phyloP scores from a whole-genome alignment of 805 yeast species.

The Saturnispora quitensis region DNA sequence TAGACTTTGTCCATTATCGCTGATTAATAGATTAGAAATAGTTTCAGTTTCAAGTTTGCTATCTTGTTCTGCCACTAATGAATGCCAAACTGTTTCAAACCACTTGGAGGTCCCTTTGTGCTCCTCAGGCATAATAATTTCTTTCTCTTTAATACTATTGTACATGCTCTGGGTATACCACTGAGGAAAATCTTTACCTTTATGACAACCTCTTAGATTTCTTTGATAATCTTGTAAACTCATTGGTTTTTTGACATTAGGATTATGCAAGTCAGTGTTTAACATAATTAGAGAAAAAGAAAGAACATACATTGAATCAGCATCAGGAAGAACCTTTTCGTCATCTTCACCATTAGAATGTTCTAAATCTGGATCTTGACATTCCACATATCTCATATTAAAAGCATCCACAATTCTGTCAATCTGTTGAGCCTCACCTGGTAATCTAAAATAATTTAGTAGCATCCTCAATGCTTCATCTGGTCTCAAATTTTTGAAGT shows the following conservation, averaged over 20 bases:
- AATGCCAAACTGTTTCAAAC: conserved; percentile 83
- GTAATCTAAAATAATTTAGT: conserved; percentile 77
- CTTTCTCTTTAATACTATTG: conserved; percentile 69
- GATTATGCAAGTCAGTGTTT: conserved; percentile 89
- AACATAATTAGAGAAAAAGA: conserved; percentile 90
- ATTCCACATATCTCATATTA: conserved; percentile 67
- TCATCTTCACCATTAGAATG: conserved; percentile 21
- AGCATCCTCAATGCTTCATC: conserved; percentile 87
- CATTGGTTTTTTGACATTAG: conserved; percentile 90
- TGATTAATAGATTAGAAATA: conserved; percentile 7
- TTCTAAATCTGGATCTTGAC: conserved; percentile 32
- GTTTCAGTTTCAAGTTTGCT: conserved; percentile 19
- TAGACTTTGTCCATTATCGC: conserved; percentile 13
- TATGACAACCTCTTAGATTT: conserved; percentile 74
- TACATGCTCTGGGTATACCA: conserved; percentile 83
- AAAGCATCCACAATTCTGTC: conserved; percentile 85
- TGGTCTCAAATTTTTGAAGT: conserved; percentile 69
- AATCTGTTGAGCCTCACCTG: conserved; percentile 96
- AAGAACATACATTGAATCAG: conserved; percentile 81
- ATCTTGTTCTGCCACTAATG: conserved; percentile 45
- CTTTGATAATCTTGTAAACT: conserved; percentile 69
- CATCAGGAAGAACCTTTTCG: conserved; percentile 57
- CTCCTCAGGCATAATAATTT: conserved; percentile 96
- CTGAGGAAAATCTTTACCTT: conserved; percentile 65
- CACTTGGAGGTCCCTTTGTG: conserved; percentile 88